A percentile compares a stretch with the other conserved stretches of the same genome.
Evolutionary conservation across 805 yeast genomes (phyloP).

Genomic region (Ogataea henricii): DNA sequence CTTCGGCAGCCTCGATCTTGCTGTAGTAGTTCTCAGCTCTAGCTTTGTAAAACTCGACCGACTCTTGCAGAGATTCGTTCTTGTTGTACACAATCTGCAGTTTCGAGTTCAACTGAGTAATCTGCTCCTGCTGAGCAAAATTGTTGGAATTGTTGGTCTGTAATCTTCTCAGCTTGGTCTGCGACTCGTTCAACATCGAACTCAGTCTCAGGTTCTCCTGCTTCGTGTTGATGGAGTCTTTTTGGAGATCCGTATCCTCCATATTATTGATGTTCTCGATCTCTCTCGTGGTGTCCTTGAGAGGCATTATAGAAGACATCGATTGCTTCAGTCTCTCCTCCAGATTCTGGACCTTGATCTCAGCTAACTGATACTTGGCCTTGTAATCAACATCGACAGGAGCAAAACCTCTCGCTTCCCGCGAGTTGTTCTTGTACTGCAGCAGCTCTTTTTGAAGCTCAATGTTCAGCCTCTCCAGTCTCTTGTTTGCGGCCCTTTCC

Average conservation of each 20-base stretch:
- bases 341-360: conserved; percentile 43
- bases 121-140: conserved; percentile 37
- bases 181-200: conserved; percentile 37
- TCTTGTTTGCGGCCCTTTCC: conserved; percentile 34
- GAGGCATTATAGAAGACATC: conserved; percentile 37
- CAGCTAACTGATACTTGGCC: conserved; percentile 48
- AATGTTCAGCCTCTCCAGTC: conserved; percentile 35
- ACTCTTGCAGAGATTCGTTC: conserved; percentile 54
- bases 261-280: conserved; percentile 16
- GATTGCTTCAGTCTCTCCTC: conserved; percentile 37
- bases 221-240: conserved; percentile 29
- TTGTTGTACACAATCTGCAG: conserved; percentile 58
- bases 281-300: conserved; percentile 25
- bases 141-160: conserved; percentile 30
- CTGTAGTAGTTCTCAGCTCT: conserved; percentile 74
- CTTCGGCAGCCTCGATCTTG: conserved; percentile 78
- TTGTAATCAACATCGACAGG: conserved; percentile 41
- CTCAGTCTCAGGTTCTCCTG: conserved; percentile 38
- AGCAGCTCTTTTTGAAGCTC: conserved; percentile 38
- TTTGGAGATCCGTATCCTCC: conserved; percentile 17
- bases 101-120: conserved; percentile 52
- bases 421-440: conserved; percentile 30
- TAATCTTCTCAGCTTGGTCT: conserved; percentile 35
- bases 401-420: conserved; percentile 40
- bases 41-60: conserved; percentile 61